Conservation (phyloP, 306 rosid genomes). For the Trifolium dubium region DNA sequence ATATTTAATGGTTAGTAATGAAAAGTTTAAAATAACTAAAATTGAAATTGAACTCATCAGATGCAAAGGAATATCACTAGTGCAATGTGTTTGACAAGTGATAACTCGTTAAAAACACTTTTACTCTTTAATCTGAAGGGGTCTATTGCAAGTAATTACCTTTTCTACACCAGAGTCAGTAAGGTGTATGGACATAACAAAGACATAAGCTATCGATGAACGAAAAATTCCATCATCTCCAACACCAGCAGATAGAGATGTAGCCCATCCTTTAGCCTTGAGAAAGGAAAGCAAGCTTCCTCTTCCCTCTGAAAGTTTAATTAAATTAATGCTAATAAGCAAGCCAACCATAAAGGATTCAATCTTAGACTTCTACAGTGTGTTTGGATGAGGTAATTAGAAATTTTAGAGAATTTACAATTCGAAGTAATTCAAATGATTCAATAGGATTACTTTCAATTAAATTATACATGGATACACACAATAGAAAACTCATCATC, state of each 20-base stretch:
- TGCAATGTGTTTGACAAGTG: conserved; percentile 15
- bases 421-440: too few relatives aligned
- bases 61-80: conserved; percentile 31
- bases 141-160: conserved; percentile 51
- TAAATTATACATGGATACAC: background rate
- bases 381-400: too few relatives aligned
- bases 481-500: background rate
- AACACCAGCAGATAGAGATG: conserved; percentile 89
- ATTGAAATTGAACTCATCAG: conserved; percentile 34
- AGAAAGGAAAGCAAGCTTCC: conserved; percentile 90
- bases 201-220: conserved; percentile 78
- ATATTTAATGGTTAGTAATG: conserved; percentile 15
- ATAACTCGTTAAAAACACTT: conserved; percentile 18
- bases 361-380: conserved; percentile 27
- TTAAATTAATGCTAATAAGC: conserved; percentile 41
- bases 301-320: conserved; percentile 77
- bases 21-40: conserved; percentile 22
- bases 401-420: too few relatives aligned
- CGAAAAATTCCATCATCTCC: conserved; percentile 82
- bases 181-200: conserved; percentile 79
- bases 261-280: conserved; percentile 89
- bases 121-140: conserved; percentile 35
- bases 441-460: too few relatives aligned
- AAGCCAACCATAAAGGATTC: conserved; percentile 29
- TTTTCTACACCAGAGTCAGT: conserved; percentile 92